Base-by-base conservation (phyloP, 352 stramenopile species). In the Pythium aquatile region DNA sequence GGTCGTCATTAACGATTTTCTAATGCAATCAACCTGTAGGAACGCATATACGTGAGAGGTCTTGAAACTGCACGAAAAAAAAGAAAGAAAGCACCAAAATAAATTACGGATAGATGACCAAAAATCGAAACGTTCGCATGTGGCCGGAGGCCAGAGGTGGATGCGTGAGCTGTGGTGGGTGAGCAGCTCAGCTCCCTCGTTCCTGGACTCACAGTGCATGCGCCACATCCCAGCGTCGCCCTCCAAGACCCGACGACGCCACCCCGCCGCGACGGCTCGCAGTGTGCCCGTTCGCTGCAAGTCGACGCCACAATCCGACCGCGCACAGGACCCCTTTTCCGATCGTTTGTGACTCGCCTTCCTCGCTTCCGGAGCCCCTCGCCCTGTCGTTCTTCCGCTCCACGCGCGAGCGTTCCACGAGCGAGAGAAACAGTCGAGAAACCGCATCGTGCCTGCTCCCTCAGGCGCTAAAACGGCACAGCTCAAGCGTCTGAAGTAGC, bases 101-200 rank as follows among this genome's bases (percentile, higher is more conserved):
- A 66, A 71, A 66, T 66, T 33, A 66, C 65, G 40, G 35, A 66
- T 71, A 60, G 29, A 47, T 71, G 58, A 40, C 65, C 65, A 56
- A 71, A 66, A 47, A 66, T 71, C 65, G 65, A 71, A 71, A 71
- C 65, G 58, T 66, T 71, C 20, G 65, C 58, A 71, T 66, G 54
- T 44, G 56, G 13, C 33, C 30, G 11, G 29, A 33, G 32, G 61
- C 28, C 44, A 29, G 49, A 52, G 24, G 51, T 52, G 51, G 48
- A 33, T 51, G 58, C 64, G 55, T 39, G 47, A 59, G 28, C 32
- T 26, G 44, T 37, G 8, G 39, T 53, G 59, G 14, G 42, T 52
- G 44, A 51, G 44, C 44, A 29, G 44, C 44, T 51, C 44, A 51
- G 44, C 44, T 51, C 44, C 44, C 17, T 35, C 6, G 30, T 33